Evolutionary conservation across 78 protist genomes (phyloP), one percentile per base, ranked within the genome.

Genomic region (Diacronema lutheri): DNA sequence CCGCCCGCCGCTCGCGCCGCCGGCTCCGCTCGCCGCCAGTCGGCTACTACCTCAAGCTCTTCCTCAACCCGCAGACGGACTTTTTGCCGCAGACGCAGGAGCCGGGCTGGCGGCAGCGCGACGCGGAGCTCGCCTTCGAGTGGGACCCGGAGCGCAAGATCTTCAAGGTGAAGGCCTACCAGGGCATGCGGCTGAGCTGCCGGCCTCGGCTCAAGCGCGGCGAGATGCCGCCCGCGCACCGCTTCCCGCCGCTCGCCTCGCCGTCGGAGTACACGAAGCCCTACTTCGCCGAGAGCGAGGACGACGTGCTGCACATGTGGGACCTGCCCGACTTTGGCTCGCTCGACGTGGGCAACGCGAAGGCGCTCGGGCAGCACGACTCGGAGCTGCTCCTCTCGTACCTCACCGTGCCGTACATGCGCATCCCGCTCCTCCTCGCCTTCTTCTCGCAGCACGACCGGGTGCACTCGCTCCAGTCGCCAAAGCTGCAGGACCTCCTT

Each of bases 231-330:
- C 66, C 66, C 26, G 33, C 33, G 11, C 73, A 79, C 41, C 44
- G 84, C 31, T 79, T 58, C 58, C 73, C 84, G 23, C 13, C 37
- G 37, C 41, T 68, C 5, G 69, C 84, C 5, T 0, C 4, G 10
- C 73, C 84, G 26, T 61, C 74, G 23, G 44, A 38, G 20, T 81
- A 61, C 57, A 58, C 62, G 58, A 62, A 2, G 40, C 23, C 38
- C 14, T 65, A n/a, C 65, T 61, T 11, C 72, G 38, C 44, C 19
- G 50, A 29, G 35, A 81, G 14, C 65, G 92, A 89, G 50, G 88
- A 83, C 44, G 92, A 89, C 85, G 44, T 89, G 57, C 60, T 89
- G 46, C 92, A 89, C 77, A 65, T 89, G 44, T 25, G 46, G 72
- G 50, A 81, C 20, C 86, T 81, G 13, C 86, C 86, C 26, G 86